Evolutionary conservation across 768 basidiomycete species (phyloP).

Genomic region (Lactarius hatsudake): DNA sequence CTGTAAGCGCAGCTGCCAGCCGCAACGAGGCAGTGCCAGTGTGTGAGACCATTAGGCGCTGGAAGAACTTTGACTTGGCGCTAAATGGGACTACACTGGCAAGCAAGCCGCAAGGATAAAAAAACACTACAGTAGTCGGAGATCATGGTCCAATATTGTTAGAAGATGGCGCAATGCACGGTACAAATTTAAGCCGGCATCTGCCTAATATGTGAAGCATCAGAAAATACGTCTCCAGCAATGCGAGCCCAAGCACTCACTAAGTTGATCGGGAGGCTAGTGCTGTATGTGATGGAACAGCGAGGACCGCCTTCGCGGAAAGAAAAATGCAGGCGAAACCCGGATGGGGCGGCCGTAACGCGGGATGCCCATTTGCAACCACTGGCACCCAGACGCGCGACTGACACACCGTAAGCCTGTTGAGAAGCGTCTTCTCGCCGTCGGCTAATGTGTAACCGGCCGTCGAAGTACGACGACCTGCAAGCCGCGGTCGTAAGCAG

Average conservation of each 20-base stretch:
- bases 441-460: constrained; percentile 4
- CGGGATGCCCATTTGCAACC: neutral
- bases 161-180: neutral
- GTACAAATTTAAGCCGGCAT: neutral
- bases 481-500: neutral
- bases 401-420: neutral
- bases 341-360: neutral
- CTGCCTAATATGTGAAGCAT: neutral
- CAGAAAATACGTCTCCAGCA: neutral
- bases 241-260: neutral
- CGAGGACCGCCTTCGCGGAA: neutral
- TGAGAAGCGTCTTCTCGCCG: constrained; percentile 4
- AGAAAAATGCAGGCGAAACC: neutral
- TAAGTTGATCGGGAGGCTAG: neutral
- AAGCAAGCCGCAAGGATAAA: neutral
- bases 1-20: constrained; percentile 11
- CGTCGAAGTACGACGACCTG: constrained; percentile 1
- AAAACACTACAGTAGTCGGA: neutral
- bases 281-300: neutral
- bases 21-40: neutral
- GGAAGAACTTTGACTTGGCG: neutral
- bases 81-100: constrained; percentile 10
- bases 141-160: neutral
- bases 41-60: neutral
- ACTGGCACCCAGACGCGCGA: neutral